Conservation (phyloP, 2,329 filamentous ascomycete genomes). For the Didymosphaeria variabile region DNA sequence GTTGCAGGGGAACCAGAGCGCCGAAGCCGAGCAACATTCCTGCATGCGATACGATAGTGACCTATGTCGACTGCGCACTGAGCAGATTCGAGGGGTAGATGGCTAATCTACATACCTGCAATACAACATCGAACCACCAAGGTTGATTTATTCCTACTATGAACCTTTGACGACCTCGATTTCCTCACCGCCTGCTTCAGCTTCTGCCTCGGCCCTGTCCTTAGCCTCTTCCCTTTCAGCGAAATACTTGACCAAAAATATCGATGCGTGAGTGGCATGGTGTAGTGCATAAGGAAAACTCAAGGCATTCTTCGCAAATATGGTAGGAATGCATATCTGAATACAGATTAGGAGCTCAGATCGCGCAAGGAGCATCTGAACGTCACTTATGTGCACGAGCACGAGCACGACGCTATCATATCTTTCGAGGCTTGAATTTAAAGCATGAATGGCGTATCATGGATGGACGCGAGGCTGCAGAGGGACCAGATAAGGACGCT, state of each 20-base stretch:
- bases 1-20: no score
- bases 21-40: no score
- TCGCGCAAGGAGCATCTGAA: not conserved
- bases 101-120: not conserved
- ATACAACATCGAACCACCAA: not conserved
- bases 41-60: not conserved
- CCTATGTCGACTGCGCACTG: not conserved
- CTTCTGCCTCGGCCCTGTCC: slow-evolving; percentile 6
- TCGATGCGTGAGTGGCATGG: not conserved
- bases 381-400: not conserved
- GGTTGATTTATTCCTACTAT: not conserved
- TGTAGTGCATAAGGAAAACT: not conserved
- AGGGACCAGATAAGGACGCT: not conserved
- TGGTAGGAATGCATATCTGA: not conserved
- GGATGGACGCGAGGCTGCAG: not conserved
- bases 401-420: not conserved
- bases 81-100: not conserved
- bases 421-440: not conserved
- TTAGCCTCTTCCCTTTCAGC: slow-evolving; percentile 15
- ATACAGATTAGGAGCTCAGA: not conserved
- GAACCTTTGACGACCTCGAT: not conserved
- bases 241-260: slow-evolving; percentile 19
- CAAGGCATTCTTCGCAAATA: not conserved
- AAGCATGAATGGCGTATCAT: not conserved
- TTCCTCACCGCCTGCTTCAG: not conserved